Conservation (phyloP, 345 rosid species). For the Eucalyptus pauciflora region DNA sequence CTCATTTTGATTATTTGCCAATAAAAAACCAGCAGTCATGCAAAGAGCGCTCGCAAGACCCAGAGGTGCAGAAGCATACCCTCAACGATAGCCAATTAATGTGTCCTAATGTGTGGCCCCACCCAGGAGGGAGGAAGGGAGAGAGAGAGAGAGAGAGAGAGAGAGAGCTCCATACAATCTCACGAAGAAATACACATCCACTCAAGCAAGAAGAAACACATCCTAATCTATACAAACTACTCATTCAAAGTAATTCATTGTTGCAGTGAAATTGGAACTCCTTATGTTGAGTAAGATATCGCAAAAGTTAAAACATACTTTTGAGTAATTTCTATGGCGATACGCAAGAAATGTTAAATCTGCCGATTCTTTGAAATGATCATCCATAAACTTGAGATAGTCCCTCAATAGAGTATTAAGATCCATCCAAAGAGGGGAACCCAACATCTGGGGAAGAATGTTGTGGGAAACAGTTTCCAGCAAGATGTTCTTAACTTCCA, state of each 20-base stretch:
- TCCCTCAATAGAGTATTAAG: conserved; percentile 64
- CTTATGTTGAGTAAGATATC: not conserved
- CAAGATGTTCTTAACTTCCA: conserved; percentile 97
- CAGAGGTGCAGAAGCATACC: not conserved
- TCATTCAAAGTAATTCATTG: not conserved
- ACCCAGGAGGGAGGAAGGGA: not conserved
- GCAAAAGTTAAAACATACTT: conserved; percentile 31
- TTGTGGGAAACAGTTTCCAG: conserved; percentile 84
- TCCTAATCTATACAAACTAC: not conserved
- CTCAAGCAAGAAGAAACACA: not conserved
- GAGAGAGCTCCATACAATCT: not conserved
- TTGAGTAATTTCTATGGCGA: conserved; percentile 94
- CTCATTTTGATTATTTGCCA: not conserved
- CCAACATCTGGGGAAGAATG: conserved; percentile 76
- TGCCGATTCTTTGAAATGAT: conserved; percentile 91
- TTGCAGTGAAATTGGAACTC: not conserved
- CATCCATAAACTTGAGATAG: conserved; percentile 97
- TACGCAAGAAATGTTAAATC: conserved; percentile 97
- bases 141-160: not conserved
- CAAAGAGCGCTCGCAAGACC: not conserved
- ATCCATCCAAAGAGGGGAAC: conserved; percentile 76
- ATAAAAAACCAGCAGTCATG: not conserved
- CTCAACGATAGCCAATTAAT: not conserved
- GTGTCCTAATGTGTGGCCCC: not conserved
- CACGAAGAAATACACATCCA: not conserved